Conservation (phyloP, 192 early-diverging fungal genomes). For the Backusella liffmaniae region DNA sequence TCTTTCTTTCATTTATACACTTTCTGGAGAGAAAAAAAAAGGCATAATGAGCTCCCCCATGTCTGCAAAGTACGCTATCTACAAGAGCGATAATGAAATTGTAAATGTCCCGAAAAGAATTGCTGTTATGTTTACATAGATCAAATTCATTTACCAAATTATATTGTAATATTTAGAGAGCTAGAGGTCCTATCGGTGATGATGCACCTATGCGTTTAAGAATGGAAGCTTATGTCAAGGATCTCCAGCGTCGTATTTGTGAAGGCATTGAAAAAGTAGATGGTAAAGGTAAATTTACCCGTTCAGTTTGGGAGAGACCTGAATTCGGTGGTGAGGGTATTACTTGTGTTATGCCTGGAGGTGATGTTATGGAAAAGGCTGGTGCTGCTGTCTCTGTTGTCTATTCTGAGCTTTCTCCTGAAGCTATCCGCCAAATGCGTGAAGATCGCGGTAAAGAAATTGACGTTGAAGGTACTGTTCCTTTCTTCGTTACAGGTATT, state of each 20-base stretch:
- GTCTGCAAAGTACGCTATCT: conserved; percentile 10
- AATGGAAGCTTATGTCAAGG: conserved; percentile 77
- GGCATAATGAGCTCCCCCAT: background rate
- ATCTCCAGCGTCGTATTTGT: conserved; percentile 76
- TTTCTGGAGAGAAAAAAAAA: background rate
- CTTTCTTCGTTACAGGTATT: conserved; percentile 88
- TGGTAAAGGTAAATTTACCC: conserved; percentile 58
- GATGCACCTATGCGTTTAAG: conserved; percentile 68
- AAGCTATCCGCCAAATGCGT: conserved; percentile 82
- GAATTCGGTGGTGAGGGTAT: conserved; percentile 88
- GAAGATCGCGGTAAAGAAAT: conserved; percentile 67
- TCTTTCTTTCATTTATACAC: background rate
- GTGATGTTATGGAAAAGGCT: conserved; percentile 93
- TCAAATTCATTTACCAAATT: background rate
- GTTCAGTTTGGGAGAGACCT: conserved; percentile 81
- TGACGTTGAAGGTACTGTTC: conserved; percentile 53
- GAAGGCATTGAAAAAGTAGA: conserved; percentile 61
- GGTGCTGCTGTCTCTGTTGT: conserved; percentile 93
- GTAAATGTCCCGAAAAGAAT: conserved; percentile 1
- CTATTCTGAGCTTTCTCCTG: conserved; percentile 69
- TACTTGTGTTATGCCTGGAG: conserved; percentile 88
- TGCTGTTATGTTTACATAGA: background rate
- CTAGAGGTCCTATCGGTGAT: conserved; percentile 31
- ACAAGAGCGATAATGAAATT: conserved; percentile 6
- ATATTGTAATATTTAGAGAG: conserved; percentile 14